A percentile compares a stretch with the other conserved stretches of the same genome.
Evolutionary conservation across 2,329 filamentous ascomycete genomes (phyloP).

Genomic region (Ascochyta lentis): DNA sequence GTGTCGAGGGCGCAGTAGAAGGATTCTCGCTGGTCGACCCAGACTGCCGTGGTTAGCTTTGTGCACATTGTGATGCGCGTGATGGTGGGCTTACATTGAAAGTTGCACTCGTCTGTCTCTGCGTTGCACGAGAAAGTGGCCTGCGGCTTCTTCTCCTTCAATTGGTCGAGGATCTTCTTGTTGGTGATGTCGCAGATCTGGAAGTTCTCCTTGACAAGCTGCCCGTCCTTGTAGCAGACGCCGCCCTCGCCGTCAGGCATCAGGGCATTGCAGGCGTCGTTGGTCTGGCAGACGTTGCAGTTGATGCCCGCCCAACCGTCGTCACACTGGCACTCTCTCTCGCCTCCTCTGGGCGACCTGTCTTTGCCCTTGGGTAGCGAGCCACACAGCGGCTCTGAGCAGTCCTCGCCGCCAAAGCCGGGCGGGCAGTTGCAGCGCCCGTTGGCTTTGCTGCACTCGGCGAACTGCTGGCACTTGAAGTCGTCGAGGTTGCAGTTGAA

Average conservation of each 20-base stretch:
- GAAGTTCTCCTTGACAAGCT: slow-evolving; percentile 92
- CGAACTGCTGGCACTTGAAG: slow-evolving; percentile 90
- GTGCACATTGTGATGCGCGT: not conserved
- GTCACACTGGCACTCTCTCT: slow-evolving; percentile 77
- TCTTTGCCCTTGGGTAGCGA: slow-evolving; percentile 80
- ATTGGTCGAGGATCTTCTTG: slow-evolving; percentile 84
- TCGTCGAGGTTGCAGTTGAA: slow-evolving; percentile 98
- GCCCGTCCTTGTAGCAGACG: slow-evolving; percentile 89
- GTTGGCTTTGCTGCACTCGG: slow-evolving; percentile 84
- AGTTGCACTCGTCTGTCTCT: slow-evolving; percentile 80
- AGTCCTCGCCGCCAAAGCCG: slow-evolving; percentile 94
- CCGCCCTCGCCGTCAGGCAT: slow-evolving; percentile 84
- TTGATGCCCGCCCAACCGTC: slow-evolving; percentile 97
- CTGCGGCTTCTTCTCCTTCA: slow-evolving; percentile 85
- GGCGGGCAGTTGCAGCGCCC: slow-evolving; percentile 92
- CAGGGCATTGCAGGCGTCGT: slow-evolving; percentile 84
- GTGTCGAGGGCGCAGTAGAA: slow-evolving; percentile 92
- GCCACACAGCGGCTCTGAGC: slow-evolving; percentile 87
- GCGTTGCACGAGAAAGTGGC: slow-evolving; percentile 92
- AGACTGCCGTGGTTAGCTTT: slow-evolving; percentile 66
- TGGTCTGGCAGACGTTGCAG: slow-evolving; percentile 87
- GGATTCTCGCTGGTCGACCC: slow-evolving; percentile 91
- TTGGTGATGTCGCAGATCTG: slow-evolving; percentile 99
- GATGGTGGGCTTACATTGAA: slow-evolving; percentile 75
- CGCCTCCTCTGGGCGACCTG: slow-evolving; percentile 73